Evolutionary conservation across 2,329 filamentous ascomycete genomes (phyloP).

Genomic region (Colletotrichum sp.): DNA sequence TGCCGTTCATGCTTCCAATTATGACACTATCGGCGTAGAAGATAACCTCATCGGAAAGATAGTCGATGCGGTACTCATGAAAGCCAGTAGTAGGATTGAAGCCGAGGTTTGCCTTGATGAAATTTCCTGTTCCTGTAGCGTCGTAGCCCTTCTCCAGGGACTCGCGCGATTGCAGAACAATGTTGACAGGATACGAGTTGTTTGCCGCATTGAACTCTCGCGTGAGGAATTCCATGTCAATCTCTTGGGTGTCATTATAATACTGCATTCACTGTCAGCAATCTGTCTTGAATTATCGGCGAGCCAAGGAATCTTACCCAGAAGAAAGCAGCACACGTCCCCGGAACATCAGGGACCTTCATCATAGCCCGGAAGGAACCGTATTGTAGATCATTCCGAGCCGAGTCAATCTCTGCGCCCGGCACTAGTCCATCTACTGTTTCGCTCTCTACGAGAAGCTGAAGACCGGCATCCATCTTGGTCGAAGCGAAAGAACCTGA

Average conservation of each 20-base stretch:
- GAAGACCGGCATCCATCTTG: constrained; percentile 55
- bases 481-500: constrained; percentile 43
- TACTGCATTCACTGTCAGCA: constrained; percentile 55
- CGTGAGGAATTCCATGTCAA: constrained; percentile 82
- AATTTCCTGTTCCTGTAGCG: constrained; percentile 63
- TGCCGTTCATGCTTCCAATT: constrained; percentile 61
- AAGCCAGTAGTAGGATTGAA: constrained; percentile 71
- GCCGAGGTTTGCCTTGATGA: constrained; percentile 60
- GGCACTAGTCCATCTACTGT: constrained; percentile 58
- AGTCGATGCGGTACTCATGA: constrained; percentile 84
- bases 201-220: constrained; percentile 60
- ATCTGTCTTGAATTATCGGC: not conserved
- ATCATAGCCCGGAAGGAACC: constrained; percentile 74
- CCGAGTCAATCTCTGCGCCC: constrained; percentile 68
- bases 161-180: constrained; percentile 74
- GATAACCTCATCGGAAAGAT: constrained; percentile 62
- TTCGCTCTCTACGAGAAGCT: constrained; percentile 57
- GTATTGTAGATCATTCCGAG: constrained; percentile 67
- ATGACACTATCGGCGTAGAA: constrained; percentile 72
- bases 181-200: constrained; percentile 66
- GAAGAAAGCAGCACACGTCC: constrained; percentile 82
- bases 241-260: constrained; percentile 79
- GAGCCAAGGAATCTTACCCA: constrained; percentile 57
- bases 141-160: constrained; percentile 66
- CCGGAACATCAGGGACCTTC: constrained; percentile 63